Evolutionary conservation across 441 rosid species (phyloP).

Genomic region (Cnidoscolus chayamansa): DNA sequence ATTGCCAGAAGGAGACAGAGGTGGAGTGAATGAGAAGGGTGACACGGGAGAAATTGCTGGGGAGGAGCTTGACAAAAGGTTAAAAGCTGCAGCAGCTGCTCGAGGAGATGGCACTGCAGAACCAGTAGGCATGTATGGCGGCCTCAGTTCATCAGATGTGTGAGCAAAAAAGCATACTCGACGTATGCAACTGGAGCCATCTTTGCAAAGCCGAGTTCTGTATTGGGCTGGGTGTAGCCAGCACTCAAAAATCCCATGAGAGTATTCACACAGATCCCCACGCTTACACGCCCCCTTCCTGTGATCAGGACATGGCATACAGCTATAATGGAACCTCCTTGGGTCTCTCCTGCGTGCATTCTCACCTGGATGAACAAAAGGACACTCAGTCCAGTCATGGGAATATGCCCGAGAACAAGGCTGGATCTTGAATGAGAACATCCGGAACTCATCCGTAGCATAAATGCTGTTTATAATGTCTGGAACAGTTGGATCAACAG

Average conservation of each 20-base stretch:
- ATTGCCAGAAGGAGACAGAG: slow-evolving; percentile 34
- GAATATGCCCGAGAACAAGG: slow-evolving; percentile 74
- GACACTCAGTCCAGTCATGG: slow-evolving; percentile 87
- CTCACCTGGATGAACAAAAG: slow-evolving; percentile 81
- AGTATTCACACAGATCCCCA: slow-evolving; percentile 65
- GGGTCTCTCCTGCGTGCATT: slow-evolving; percentile 83
- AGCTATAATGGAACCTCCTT: slow-evolving; percentile 62
- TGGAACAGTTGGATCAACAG: slow-evolving; percentile 49
- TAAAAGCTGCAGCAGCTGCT: slow-evolving; percentile 28
- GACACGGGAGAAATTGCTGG: slow-evolving; percentile 28
- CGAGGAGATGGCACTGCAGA: slow-evolving; percentile 34
- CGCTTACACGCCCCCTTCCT: slow-evolving; percentile 59
- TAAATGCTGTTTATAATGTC: slow-evolving; percentile 50
- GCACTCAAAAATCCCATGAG: slow-evolving; percentile 81
- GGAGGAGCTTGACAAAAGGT: slow-evolving; percentile 32
- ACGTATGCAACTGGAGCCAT: slow-evolving; percentile 55
- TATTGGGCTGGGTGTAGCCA: slow-evolving; percentile 87
- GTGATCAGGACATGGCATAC: slow-evolving; percentile 65
- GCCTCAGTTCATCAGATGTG: slow-evolving; percentile 49
- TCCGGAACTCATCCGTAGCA: slow-evolving; percentile 64
- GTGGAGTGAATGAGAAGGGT: slow-evolving; percentile 33
- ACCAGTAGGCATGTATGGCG: slow-evolving; percentile 37
- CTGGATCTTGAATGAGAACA: slow-evolving; percentile 68
- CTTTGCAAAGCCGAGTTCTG: slow-evolving; percentile 73
- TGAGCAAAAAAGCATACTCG: slow-evolving; percentile 85